A percentile compares a stretch with the other conserved stretches of the same genome.
Conservation (phyloP, 1,139 yeast genomes). For the Hemisphaericaspora xylanilytica region DNA sequence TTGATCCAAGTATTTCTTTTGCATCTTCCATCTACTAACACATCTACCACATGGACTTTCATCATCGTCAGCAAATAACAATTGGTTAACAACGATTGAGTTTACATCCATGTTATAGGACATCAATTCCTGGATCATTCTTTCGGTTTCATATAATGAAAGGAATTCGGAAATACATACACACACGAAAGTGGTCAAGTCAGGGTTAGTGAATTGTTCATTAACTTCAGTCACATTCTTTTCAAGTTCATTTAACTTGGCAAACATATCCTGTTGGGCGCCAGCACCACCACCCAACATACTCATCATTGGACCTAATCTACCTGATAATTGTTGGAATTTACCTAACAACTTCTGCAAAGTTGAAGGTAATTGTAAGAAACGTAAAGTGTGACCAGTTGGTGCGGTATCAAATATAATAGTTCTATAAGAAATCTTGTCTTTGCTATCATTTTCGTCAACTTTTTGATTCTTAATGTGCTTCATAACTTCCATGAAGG, state of each 20-base stretch:
- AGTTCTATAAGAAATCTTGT: slow-evolving; percentile 59
- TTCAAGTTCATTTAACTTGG: slow-evolving; percentile 79
- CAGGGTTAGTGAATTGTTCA: slow-evolving; percentile 93
- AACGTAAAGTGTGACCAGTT: slow-evolving; percentile 94
- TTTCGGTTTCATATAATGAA: slow-evolving; percentile 93
- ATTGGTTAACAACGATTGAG: slow-evolving; percentile 91
- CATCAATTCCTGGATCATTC: slow-evolving; percentile 94
- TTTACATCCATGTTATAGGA: slow-evolving; percentile 95
- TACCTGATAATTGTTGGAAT: slow-evolving; percentile 80
- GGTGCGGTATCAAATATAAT: slow-evolving; percentile 98
- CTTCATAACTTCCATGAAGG: slow-evolving; percentile 96
- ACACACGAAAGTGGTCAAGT: slow-evolving; percentile 92
- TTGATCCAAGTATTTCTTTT: slow-evolving; percentile 88
- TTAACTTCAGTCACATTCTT: slow-evolving; percentile 83
- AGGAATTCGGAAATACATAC: slow-evolving; percentile 96
- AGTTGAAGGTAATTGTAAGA: slow-evolving; percentile 89
- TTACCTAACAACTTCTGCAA: slow-evolving; percentile 83
- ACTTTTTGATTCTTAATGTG: slow-evolving; percentile 80
- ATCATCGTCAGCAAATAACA: slow-evolving; percentile 77
- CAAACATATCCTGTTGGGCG: slow-evolving; percentile 75
- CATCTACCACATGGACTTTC: slow-evolving; percentile 79
- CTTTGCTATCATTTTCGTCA: slow-evolving; percentile 21
- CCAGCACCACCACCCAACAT: slow-evolving; percentile 69
- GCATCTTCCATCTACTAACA: slow-evolving; percentile 92
- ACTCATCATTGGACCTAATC: slow-evolving; percentile 87